Evolutionary conservation across 306 rosid genomes (phyloP).

Genomic region (Notholithocarpus densiflorus): DNA sequence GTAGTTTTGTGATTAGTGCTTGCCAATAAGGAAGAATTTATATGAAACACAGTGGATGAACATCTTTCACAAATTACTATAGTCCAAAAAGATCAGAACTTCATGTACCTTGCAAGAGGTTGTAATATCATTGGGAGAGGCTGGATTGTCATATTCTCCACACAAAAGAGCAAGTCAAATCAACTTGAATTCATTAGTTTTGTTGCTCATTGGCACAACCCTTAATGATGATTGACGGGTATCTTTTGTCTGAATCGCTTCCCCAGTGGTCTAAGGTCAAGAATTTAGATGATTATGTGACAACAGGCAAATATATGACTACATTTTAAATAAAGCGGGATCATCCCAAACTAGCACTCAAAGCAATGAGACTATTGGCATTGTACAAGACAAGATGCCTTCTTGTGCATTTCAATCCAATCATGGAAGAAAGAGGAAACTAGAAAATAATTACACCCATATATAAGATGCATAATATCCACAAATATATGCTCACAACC

Average conservation of each 20-base stretch:
- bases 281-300: not conserved
- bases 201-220: not conserved
- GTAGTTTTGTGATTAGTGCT: not conserved
- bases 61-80: not conserved
- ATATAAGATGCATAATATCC: not conserved
- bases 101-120: not conserved
- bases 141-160: not conserved
- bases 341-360: not conserved
- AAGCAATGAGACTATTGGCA: not conserved
- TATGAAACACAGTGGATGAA: not conserved
- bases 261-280: not conserved
- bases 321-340: not conserved
- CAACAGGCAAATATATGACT: not conserved
- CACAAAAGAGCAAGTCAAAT: not conserved
- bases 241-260: not conserved
- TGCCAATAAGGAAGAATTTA: constrained; percentile 16
- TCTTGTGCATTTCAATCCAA: not conserved
- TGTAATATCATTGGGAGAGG: not conserved
- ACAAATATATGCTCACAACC: not conserved
- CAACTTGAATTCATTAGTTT: not conserved
- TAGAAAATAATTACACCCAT: not conserved
- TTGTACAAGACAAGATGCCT: not conserved
- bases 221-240: not conserved
- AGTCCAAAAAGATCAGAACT: not conserved
- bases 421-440: not conserved